phyloP scores from a whole-genome alignment of 2,329 filamentous ascomycete species.

The Fusarium vanettenii region DNA sequence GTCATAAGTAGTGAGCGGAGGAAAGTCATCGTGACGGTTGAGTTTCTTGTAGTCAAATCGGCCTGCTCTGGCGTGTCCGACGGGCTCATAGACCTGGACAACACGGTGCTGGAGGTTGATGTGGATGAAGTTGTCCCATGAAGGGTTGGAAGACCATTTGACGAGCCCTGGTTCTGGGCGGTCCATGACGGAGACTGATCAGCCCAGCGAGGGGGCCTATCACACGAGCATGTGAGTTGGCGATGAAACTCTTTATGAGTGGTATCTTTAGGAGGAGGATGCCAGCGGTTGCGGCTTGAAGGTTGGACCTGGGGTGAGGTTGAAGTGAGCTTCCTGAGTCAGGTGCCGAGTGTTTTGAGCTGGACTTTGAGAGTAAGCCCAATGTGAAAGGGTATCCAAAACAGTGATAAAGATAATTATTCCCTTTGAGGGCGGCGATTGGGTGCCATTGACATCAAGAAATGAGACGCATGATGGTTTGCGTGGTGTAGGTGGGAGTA shows the following conservation, averaged over 20 bases:
- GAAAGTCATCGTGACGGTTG: constrained; percentile 71
- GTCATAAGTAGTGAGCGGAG: constrained; percentile 73
- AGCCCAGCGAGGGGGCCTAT: not conserved
- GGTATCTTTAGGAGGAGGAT: not conserved
- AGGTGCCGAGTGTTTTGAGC: not conserved
- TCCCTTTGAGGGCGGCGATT: constrained; percentile 3
- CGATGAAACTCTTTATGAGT: not conserved
- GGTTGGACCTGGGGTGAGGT: not conserved
- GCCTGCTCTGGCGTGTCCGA: constrained; percentile 66
- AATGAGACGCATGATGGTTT: constrained; percentile 21
- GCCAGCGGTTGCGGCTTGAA: constrained; percentile 3
- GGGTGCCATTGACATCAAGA: constrained; percentile 19
- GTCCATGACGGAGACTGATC: constrained; percentile 57
- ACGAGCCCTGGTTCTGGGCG: constrained; percentile 72
- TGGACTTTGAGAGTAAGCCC: not conserved
- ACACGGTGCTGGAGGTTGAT: constrained; percentile 73
- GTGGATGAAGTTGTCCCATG: constrained; percentile 71
- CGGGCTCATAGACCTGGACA: constrained; percentile 72
- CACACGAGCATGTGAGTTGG: not conserved
- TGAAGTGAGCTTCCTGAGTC: constrained; percentile 11
- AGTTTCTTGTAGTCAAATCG: constrained; percentile 68
- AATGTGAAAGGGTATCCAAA: not conserved
- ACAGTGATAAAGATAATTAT: not conserved
- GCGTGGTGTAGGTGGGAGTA: constrained; percentile 1
- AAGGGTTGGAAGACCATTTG: constrained; percentile 73